A percentile compares a stretch with the other conserved stretches of the same genome.
Evolutionary conservation across 2,329 filamentous ascomycete genomes (phyloP).

Genomic region (Apiospora rasikravindrae): DNA sequence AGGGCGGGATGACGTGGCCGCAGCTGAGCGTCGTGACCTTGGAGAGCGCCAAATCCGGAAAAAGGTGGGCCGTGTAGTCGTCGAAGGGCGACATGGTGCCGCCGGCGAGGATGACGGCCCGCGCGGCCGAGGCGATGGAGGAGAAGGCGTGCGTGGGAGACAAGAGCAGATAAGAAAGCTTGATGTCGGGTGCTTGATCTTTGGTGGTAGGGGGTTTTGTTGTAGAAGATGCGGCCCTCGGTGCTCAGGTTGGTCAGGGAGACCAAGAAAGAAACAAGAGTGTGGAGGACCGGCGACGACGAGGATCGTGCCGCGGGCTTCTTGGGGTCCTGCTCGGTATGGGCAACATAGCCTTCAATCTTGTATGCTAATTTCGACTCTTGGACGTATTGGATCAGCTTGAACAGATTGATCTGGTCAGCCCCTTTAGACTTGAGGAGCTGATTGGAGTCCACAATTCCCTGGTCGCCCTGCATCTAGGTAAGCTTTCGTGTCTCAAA

Average conservation of each 20-base stretch:
- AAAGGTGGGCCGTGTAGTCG: slow-evolving; percentile 86
- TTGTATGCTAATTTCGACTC: slow-evolving; percentile 94
- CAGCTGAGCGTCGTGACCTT: slow-evolving; percentile 85
- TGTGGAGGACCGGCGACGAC: slow-evolving; percentile 59
- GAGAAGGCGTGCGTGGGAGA: slow-evolving; percentile 92
- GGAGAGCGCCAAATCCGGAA: slow-evolving; percentile 70
- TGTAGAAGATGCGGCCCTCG: slow-evolving; percentile 70
- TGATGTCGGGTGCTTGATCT: slow-evolving; percentile 51
- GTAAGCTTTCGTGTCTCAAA: slow-evolving; percentile 7
- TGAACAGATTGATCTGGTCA: slow-evolving; percentile 94
- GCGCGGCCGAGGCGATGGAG: slow-evolving; percentile 81
- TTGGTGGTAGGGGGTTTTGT: slow-evolving; percentile 45
- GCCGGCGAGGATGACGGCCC: slow-evolving; percentile 88
- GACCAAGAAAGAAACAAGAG: slow-evolving; percentile 68
- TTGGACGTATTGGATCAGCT: slow-evolving; percentile 84
- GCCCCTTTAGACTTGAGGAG: slow-evolving; percentile 84
- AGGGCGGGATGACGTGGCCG: slow-evolving; percentile 87
- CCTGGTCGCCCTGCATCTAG: slow-evolving; percentile 55
- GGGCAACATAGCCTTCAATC: slow-evolving; percentile 83
- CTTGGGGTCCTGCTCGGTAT: slow-evolving; percentile 58
- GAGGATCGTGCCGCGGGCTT: slow-evolving; percentile 41
- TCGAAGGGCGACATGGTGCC: slow-evolving; percentile 98
- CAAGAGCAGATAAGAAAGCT: slow-evolving; percentile 83
- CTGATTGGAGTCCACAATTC: slow-evolving; percentile 71
- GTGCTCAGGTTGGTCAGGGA: slow-evolving; percentile 85